Percentiles rank a stretch among this genome's conserved stretches.
These are phyloP conservation scores for Clitocybe nebularis DNA, from an alignment of 1,284 basidiomycete species.

Conservation along the genomic window DNA sequence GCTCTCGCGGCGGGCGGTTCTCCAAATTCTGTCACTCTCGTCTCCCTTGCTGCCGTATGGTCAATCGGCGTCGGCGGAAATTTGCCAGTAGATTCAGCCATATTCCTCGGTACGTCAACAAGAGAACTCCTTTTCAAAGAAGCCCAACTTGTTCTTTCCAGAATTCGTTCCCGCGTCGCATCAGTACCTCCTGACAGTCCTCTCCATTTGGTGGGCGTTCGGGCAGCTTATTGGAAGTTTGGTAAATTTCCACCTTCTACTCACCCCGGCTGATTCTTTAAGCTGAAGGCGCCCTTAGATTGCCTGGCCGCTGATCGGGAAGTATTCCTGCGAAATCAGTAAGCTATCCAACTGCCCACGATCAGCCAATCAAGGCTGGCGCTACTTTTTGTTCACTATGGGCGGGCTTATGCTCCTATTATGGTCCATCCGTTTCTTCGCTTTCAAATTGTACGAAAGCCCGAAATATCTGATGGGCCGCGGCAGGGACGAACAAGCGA, in stretches of 20 bases:
- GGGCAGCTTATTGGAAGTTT: constrained; percentile 62
- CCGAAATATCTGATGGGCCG: constrained; percentile 76
- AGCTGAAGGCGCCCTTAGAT: constrained; percentile 28
- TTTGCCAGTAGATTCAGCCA: constrained; percentile 74
- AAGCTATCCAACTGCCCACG: constrained; percentile 34
- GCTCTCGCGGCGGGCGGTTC: constrained; percentile 59
- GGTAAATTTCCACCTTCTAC: constrained; percentile 33
- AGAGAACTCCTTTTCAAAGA: not conserved
- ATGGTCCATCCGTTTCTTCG: constrained; percentile 67
- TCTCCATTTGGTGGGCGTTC: constrained; percentile 72
- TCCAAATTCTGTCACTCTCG: constrained; percentile 47
- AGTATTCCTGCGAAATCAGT: constrained; percentile 48
- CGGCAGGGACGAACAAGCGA: constrained; percentile 67
- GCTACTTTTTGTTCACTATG: constrained; percentile 67
- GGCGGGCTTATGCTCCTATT: constrained; percentile 64
- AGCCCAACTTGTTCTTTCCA: constrained; percentile 16
- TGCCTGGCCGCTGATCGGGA: constrained; percentile 62
- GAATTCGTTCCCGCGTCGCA: constrained; percentile 66
- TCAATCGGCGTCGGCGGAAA: constrained; percentile 66
- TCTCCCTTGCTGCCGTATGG: constrained; percentile 51
- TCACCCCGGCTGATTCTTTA: constrained; percentile 31
- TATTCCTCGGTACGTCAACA: constrained; percentile 58
- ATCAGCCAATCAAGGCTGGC: constrained; percentile 63
- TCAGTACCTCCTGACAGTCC: constrained; percentile 64
- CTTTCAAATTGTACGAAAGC: constrained; percentile 73